phyloP scores from a whole-genome alignment of 331 rosid genomes.

The Rosa hybrid region DNA sequence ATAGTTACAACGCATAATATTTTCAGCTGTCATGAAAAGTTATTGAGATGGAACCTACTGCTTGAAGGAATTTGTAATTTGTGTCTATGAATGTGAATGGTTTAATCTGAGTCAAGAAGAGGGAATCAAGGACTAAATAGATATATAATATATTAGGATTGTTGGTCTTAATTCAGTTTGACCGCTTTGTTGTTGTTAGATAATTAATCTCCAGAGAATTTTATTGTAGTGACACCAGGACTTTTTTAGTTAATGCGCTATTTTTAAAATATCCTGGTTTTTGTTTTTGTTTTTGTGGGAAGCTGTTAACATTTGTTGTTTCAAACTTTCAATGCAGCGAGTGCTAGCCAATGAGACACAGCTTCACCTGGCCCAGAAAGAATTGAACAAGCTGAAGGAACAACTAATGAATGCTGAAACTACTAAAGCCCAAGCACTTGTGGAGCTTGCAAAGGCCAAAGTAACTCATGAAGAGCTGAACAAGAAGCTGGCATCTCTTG shows the following conservation, averaged over 20 bases:
- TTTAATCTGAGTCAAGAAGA: background rate
- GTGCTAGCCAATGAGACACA: conserved; percentile 84
- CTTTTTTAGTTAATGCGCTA: conserved; percentile 10
- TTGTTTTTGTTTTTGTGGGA: background rate
- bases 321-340: conserved; percentile 50
- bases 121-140: background rate
- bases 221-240: background rate
- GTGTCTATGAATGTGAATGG: background rate
- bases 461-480: conserved; percentile 61
- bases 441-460: conserved; percentile 77
- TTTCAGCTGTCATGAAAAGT: background rate
- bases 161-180: background rate
- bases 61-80: background rate
- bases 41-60: background rate
- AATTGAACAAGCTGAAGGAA: conserved; percentile 78
- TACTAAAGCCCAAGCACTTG: conserved; percentile 74
- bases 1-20: background rate
- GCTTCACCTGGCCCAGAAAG: conserved; percentile 74
- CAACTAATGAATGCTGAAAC: conserved; percentile 81
- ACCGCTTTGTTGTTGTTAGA: background rate
- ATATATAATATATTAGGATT: background rate
- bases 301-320: conserved; percentile 25
- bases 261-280: background rate
- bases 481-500: conserved; percentile 52
- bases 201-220: background rate